A percentile compares a stretch with the other conserved stretches of the same genome.
Conservation (phyloP, 1,284 basidiomycete genomes). For the Ceratobasidium sp. region DNA sequence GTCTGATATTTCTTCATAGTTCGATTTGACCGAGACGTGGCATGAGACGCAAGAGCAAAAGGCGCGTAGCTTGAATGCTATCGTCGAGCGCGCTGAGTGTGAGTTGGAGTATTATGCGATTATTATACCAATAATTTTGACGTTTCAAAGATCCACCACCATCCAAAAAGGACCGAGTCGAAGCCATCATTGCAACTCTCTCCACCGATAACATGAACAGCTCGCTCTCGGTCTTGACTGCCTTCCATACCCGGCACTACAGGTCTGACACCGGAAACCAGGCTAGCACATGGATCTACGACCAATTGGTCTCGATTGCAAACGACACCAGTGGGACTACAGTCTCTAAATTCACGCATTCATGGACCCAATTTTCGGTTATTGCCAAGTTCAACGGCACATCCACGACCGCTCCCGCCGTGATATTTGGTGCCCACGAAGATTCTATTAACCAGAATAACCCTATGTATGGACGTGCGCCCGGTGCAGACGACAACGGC, state of each 20-base stretch:
- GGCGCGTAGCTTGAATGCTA: slow-evolving; percentile 36
- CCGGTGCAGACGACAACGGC: slow-evolving; percentile 68
- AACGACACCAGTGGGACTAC: slow-evolving; percentile 53
- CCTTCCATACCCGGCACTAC: slow-evolving; percentile 69
- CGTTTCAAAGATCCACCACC: slow-evolving; percentile 37
- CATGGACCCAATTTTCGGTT: slow-evolving; percentile 69
- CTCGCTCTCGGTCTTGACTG: slow-evolving; percentile 55
- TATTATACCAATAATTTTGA: slow-evolving; percentile 48
- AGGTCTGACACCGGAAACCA: slow-evolving; percentile 62
- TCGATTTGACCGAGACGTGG: slow-evolving; percentile 46
- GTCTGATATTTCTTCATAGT: slow-evolving; percentile 16
- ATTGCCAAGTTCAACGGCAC: slow-evolving; percentile 60
- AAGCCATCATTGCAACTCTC: slow-evolving; percentile 52
- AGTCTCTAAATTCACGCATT: slow-evolving; percentile 64
- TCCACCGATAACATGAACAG: slow-evolving; percentile 52
- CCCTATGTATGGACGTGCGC: slow-evolving; percentile 61
- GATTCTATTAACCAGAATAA: slow-evolving; percentile 63
- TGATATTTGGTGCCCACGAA: slow-evolving; percentile 68
- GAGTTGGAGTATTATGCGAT: slow-evolving; percentile 56
- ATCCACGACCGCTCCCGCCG: slow-evolving; percentile 55
- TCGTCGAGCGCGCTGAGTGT: slow-evolving; percentile 48
- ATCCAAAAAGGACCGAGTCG: slow-evolving; percentile 53
- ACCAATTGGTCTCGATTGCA: slow-evolving; percentile 44
- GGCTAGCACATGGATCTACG: slow-evolving; percentile 50
- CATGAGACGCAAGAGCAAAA: slow-evolving; percentile 33